Conservation (phyloP, 2,329 filamentous ascomycete genomes). For the Xylaria hypoxylon region DNA sequence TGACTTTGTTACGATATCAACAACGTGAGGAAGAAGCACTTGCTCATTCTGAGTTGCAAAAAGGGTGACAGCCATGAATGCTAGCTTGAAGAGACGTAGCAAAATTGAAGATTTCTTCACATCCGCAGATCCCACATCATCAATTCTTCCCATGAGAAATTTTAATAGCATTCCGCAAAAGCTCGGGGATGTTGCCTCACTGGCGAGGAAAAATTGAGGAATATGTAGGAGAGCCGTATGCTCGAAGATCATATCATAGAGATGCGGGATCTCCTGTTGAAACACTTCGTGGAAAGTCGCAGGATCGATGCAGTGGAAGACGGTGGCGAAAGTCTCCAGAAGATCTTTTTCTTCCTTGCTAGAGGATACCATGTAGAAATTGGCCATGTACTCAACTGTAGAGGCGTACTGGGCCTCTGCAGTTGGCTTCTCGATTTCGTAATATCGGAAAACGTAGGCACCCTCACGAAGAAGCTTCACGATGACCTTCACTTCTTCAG, state of each 20-base stretch:
- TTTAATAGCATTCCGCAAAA: constrained; percentile 98
- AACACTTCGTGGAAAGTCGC: constrained; percentile 99
- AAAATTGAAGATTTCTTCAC: constrained; percentile 93
- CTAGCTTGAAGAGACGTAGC: constrained; percentile 93
- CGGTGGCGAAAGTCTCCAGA: constrained; percentile 95
- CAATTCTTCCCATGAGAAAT: constrained; percentile 96
- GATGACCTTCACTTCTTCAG: constrained; percentile 95
- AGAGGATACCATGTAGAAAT: constrained; percentile 93
- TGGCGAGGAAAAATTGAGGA: constrained; percentile 98
- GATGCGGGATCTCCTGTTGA: constrained; percentile 93
- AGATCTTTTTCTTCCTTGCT: constrained; percentile 97
- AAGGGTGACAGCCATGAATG: constrained; percentile 98
- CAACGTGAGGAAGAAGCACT: constrained; percentile 93
- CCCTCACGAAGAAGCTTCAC: constrained; percentile 98
- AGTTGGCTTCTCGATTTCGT: constrained; percentile 84
- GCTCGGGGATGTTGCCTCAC: constrained; percentile 95
- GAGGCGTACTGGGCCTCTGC: constrained; percentile 80
- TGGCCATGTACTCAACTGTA: constrained; percentile 91
- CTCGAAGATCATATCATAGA: constrained; percentile 98
- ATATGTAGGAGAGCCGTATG: constrained; percentile 94
- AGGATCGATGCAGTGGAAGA: constrained; percentile 98
- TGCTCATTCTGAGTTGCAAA: constrained; percentile 96
- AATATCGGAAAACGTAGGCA: constrained; percentile 96
- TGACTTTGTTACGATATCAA: constrained; percentile 96
- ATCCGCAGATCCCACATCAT: constrained; percentile 92